Evolutionary conservation across 1,284 basidiomycete genomes (phyloP), one percentile per base, ranked within the genome.

Genomic region (Pseudozyma pruni): DNA sequence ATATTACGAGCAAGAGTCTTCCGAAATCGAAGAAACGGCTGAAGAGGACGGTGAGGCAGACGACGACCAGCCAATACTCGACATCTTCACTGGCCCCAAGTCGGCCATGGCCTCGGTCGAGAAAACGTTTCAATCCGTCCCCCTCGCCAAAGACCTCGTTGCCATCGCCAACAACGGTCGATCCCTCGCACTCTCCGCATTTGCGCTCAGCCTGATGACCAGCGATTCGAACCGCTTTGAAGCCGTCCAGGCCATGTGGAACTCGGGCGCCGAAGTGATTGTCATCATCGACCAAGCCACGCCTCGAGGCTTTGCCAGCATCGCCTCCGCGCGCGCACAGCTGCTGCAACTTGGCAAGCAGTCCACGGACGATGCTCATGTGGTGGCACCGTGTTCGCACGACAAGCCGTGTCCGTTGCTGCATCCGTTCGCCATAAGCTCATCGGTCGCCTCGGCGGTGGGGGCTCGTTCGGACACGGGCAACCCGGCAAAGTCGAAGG

Each of bases 211-310:
- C 14, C 87, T 90, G 8, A 85, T 94, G 14, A 85, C 88, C 2
- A 89, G 86, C 10, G 83, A 88, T 38, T 74, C 87, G 8, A 86
- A 88, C 6, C 87, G 90, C 44, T 90, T 89, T 82, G 84, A 86
- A 4, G 82, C 92, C 39, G 86, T 94, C 8, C 88, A 89, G 73
- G 88, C 91, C 74, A 90, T 95, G 86, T 96, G 93, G 93, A 86
- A 91, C 45, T 92, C 91, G 70, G 91, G 91, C 29, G 93, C 93
- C 31, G 61, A 77, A 20, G 76, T 78, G 10, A 63, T 80, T 17
- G 79, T 97, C 51, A 85, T 98, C 37, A 90, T 98, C 60, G 95
- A 99, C 81, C 89, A 92, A 51, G 90, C 88, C 40, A 90, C 89
- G 2, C 86, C 86, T 19, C 85, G 86, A 33, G 93, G 93, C 0